Conservation (phyloP, 345 rosid species). For the Gossypium thurberi region DNA sequence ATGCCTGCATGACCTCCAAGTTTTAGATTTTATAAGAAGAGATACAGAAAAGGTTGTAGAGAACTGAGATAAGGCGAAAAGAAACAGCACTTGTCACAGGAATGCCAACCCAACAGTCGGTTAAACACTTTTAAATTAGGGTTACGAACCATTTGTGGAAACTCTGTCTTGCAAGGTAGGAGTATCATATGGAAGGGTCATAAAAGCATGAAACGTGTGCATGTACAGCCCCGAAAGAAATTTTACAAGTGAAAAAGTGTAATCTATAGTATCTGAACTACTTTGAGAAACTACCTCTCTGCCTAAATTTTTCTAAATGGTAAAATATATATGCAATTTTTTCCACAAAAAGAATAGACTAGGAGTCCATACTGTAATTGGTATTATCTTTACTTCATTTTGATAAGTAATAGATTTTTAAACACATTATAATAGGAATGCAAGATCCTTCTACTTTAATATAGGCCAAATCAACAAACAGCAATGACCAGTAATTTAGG, state of each 20-base stretch:
- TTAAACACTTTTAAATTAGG: not conserved
- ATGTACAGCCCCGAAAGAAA: not conserved
- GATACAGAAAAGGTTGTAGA: not conserved
- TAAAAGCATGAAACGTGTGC: not conserved
- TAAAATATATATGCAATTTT: not conserved
- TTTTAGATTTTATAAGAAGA: not conserved
- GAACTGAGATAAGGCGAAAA: not conserved
- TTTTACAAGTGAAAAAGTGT: not conserved
- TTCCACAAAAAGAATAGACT: not conserved
- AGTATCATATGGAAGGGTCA: not conserved
- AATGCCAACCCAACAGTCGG: not conserved
- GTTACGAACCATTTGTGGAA: constrained; percentile 2
- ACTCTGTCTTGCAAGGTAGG: not conserved
- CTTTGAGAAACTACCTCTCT: not conserved
- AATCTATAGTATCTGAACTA: not conserved
- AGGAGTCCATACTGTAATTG: not conserved
- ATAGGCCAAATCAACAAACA: not conserved
- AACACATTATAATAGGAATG: not conserved
- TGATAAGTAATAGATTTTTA: not conserved
- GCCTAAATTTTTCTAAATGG: not conserved
- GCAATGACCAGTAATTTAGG: not conserved
- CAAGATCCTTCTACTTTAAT: not conserved
- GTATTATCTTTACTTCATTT: not conserved
- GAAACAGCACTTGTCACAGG: not conserved
- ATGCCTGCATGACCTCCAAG: constrained; percentile 39